These are phyloP conservation scores for Harringtonia lauricola DNA, from an alignment of 2,329 filamentous ascomycete genomes.

Conservation along the genomic window DNA sequence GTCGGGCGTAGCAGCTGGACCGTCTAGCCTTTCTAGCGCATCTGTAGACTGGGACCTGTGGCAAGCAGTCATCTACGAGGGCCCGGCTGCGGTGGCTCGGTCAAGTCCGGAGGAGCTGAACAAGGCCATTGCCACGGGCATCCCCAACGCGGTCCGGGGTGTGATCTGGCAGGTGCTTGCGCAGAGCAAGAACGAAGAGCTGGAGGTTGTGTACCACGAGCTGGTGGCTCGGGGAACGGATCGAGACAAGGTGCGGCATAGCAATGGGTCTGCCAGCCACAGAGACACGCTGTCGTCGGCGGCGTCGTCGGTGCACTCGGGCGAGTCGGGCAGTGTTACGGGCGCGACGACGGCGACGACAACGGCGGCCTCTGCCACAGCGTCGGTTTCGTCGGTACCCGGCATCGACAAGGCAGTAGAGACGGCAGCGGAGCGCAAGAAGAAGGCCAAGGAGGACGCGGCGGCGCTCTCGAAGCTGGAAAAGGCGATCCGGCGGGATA, in stretches of 20 bases:
- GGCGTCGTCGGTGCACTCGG: slow-evolving; percentile 74
- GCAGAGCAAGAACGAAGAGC: slow-evolving; percentile 84
- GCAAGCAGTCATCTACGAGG: slow-evolving; percentile 93
- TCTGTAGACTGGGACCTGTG: slow-evolving; percentile 95
- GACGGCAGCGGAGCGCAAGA: slow-evolving; percentile 57
- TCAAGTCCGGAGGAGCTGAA: slow-evolving; percentile 86
- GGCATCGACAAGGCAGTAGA: slow-evolving; percentile 55
- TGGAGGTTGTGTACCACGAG: slow-evolving; percentile 80
- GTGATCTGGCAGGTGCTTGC: slow-evolving; percentile 98
- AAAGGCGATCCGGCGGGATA: slow-evolving; percentile 80
- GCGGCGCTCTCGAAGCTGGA: slow-evolving; percentile 70
- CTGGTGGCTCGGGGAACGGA: slow-evolving; percentile 71
- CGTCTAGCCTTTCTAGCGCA: slow-evolving; percentile 55
- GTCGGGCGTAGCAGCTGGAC: slow-evolving; percentile 67
- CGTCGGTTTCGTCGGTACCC: not conserved
- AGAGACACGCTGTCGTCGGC: slow-evolving; percentile 63
- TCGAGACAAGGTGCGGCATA: slow-evolving; percentile 57
- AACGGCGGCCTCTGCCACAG: not conserved
- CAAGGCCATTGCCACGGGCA: slow-evolving; percentile 81
- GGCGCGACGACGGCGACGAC: not conserved
- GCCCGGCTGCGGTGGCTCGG: slow-evolving; percentile 75
- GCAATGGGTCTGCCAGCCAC: slow-evolving; percentile 43
- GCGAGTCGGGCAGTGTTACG: slow-evolving; percentile 45
- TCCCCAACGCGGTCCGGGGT: slow-evolving; percentile 90
- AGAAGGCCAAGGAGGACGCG: slow-evolving; percentile 68